These are phyloP conservation scores for Gnaphalium uliginosum DNA, from an alignment of 129 eudicot species.

Conservation along the genomic window DNA sequence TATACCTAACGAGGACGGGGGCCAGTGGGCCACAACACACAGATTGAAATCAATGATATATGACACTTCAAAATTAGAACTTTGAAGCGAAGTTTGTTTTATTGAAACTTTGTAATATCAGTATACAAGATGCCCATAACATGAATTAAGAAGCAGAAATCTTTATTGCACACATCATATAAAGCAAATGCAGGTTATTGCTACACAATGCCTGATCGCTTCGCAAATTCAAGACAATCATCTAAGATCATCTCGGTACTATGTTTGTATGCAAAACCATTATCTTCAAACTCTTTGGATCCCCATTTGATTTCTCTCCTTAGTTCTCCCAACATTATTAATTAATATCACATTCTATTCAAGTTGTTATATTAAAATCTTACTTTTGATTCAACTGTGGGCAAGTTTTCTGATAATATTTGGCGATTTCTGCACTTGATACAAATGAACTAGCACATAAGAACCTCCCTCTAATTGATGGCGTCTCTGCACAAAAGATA, in stretches of 20 bases:
- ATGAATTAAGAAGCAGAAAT: too few relatives aligned
- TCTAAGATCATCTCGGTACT: constrained; percentile 37
- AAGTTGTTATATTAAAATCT: not conserved
- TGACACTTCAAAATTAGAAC: too few relatives aligned
- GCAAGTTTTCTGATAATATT: constrained; percentile 29
- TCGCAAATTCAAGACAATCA: constrained; percentile 37
- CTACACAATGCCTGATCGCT: constrained; percentile 10
- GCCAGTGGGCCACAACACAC: too few relatives aligned
- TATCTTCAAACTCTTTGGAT: constrained; percentile 45
- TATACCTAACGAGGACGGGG: too few relatives aligned
- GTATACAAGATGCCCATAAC: too few relatives aligned
- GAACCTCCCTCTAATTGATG: constrained; percentile 38
- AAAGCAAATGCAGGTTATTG: not conserved
- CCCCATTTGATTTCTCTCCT: constrained; percentile 45
- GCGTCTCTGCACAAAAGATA: constrained; percentile 48
- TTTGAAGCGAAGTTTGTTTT: too few relatives aligned
- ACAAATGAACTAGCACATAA: constrained; percentile 44
- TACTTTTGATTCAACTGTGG: constrained; percentile 44
- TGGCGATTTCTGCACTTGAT: constrained; percentile 43
- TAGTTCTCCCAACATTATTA: constrained; percentile 17
- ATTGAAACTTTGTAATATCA: too few relatives aligned
- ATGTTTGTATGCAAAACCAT: constrained; percentile 48
- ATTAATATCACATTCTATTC: not conserved
- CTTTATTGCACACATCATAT: not conserved
- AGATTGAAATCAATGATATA: too few relatives aligned